Conservation (phyloP, 2,329 filamentous ascomycete species). For the Talaromyces sp. region DNA sequence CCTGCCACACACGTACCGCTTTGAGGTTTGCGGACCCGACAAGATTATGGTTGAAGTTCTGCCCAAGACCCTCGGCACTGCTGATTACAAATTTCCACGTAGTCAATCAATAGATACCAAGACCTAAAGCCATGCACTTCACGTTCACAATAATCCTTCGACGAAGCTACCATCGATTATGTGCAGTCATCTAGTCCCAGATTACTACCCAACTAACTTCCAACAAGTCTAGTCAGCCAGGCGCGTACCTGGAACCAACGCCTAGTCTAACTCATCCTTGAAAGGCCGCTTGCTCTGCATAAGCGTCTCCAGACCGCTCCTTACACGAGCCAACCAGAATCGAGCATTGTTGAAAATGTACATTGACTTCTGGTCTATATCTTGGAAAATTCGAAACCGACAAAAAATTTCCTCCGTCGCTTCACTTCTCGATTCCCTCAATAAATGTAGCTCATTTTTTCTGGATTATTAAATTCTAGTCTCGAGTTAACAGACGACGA, state of each 20-base stretch:
- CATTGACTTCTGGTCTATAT: constrained; percentile 1
- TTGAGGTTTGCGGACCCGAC: not conserved
- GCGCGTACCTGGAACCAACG: constrained; percentile 1
- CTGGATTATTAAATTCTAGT: not conserved
- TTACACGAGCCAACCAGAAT: not conserved
- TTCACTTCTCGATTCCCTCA: not conserved
- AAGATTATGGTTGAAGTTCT: not conserved
- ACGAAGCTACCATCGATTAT: not conserved
- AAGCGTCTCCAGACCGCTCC: constrained; percentile 18
- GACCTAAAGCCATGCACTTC: not conserved
- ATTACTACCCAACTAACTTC: constrained; percentile 7
- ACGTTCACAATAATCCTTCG: not conserved
- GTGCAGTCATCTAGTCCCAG: not conserved
- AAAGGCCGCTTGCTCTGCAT: not conserved
- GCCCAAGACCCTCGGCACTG: not conserved
- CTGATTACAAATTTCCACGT: not conserved
- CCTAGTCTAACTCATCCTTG: not conserved
- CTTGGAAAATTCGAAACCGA: not conserved
- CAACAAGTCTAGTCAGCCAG: constrained; percentile 1
- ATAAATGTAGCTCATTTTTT: not conserved
- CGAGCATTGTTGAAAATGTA: not conserved
- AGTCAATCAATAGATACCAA: not conserved
- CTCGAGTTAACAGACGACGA: not conserved
- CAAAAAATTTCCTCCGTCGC: not conserved
- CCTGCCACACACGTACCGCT: not conserved